Conservation (phyloP, 1,139 yeast genomes). For the Pichia sp. region DNA sequence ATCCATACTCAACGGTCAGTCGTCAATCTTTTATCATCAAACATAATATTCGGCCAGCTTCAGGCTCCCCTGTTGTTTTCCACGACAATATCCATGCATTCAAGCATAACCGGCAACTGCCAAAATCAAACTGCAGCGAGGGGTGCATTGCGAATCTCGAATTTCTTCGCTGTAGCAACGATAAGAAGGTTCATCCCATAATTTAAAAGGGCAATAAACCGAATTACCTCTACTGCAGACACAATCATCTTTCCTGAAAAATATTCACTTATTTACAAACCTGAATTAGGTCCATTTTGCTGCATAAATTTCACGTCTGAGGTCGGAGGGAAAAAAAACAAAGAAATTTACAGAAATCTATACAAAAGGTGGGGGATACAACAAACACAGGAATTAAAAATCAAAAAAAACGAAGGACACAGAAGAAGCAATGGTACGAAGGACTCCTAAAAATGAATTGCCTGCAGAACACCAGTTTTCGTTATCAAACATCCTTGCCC, state of each 20-base stretch:
- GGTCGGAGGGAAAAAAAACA: no score
- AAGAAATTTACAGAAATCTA: no score
- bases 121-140: no score
- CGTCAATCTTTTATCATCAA: no score
- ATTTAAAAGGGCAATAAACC: not conserved
- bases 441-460: slow-evolving; percentile 6
- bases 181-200: not conserved
- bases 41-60: no score
- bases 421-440: slow-evolving; percentile 5
- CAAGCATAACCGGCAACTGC: no score
- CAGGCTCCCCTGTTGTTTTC: no score
- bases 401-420: no score
- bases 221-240: not conserved
- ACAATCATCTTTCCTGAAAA: not conserved
- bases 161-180: not conserved
- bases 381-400: no score
- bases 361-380: no score
- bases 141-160: no score
- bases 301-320: not conserved
- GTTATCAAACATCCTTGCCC: slow-evolving; percentile 14
- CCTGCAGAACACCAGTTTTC: slow-evolving; percentile 15
- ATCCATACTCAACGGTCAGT: not conserved
- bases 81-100: no score
- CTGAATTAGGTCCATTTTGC: not conserved
- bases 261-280: not conserved